These are phyloP conservation scores for Epichloe amarillans DNA, from an alignment of 2,329 filamentous ascomycete genomes.

Conservation along the genomic window DNA sequence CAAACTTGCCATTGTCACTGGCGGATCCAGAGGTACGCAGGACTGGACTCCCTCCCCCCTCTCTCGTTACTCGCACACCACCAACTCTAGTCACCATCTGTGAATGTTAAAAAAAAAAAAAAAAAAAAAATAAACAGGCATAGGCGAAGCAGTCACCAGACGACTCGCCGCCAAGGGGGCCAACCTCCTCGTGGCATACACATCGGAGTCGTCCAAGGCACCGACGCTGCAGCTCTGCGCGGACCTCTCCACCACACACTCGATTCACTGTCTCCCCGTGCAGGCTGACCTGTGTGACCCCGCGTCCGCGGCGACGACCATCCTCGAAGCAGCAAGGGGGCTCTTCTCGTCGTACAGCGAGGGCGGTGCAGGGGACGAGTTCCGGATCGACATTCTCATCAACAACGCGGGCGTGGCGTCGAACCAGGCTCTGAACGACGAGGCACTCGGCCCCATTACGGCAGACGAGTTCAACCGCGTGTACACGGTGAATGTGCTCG, in stretches of 20 bases:
- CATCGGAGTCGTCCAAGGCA: slow-evolving; percentile 37
- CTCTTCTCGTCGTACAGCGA: slow-evolving; percentile 15
- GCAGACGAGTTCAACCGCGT: slow-evolving; percentile 54
- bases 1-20: slow-evolving; percentile 22
- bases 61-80: too few species aligned
- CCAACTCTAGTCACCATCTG: too few species aligned
- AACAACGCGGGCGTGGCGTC: slow-evolving; percentile 69
- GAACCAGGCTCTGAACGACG: slow-evolving; percentile 50
- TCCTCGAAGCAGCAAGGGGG: slow-evolving; percentile 16
- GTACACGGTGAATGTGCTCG: slow-evolving; percentile 72
- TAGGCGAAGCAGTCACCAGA: slow-evolving; percentile 44
- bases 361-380: slow-evolving; percentile 3
- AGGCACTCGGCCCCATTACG: slow-evolving; percentile 37
- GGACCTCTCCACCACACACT: slow-evolving; percentile 31
- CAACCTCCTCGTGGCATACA: slow-evolving; percentile 46
- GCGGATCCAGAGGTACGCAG: slow-evolving; percentile 19
- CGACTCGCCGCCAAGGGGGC: slow-evolving; percentile 48
- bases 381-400: slow-evolving; percentile 62
- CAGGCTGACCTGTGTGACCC: slow-evolving; percentile 19
- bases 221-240: slow-evolving; percentile 33
- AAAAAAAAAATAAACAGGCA: slow-evolving; percentile 15
- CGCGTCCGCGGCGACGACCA: slow-evolving; percentile 12
- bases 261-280: slow-evolving; percentile 15
- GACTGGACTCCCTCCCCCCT: not conserved
- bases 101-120: too few species aligned